Evolutionary conservation across 2,329 filamentous ascomycete genomes (phyloP).

Genomic region (Aureobasidium sp.): DNA sequence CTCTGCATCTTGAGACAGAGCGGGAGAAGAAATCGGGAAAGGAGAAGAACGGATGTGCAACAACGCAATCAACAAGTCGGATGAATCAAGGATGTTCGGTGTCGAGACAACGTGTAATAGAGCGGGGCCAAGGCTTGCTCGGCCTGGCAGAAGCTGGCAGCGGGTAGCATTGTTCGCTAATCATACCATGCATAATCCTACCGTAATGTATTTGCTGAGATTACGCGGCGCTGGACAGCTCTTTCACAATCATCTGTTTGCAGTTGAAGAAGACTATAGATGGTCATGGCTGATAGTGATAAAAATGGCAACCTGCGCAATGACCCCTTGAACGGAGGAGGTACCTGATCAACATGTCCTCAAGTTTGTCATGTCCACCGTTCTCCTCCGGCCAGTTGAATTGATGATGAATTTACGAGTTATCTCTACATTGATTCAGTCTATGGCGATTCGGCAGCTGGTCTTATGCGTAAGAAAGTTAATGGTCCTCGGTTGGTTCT

Average conservation of each 20-base stretch:
- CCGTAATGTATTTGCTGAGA: neutral
- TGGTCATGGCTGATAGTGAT: neutral
- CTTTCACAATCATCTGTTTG: neutral
- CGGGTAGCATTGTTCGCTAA: slow-evolving; percentile 14
- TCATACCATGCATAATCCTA: slow-evolving; percentile 20
- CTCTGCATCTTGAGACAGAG: slow-evolving; percentile 50
- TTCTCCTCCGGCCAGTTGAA: too few species aligned
- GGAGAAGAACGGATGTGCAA: neutral
- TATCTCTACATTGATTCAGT: too few species aligned
- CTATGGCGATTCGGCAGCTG: too few species aligned
- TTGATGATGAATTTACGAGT: too few species aligned
- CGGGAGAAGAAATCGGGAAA: neutral
- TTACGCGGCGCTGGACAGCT: neutral
- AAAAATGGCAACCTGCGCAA: neutral
- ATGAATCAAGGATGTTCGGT: neutral
- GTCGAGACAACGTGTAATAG: slow-evolving; percentile 12
- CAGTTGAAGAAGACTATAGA: neutral
- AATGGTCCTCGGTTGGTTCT: too few species aligned
- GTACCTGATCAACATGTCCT: too few species aligned
- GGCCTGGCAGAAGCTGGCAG: slow-evolving; percentile 10
- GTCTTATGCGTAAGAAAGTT: too few species aligned
- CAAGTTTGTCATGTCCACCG: too few species aligned
- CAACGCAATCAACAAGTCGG: neutral
- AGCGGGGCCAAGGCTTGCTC: slow-evolving; percentile 16
- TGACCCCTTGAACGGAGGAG: neutral